Evolutionary conservation across 805 yeast species (phyloP), one percentile per base, ranked within the genome.

Genomic region (Myxozyma mucilagina): DNA sequence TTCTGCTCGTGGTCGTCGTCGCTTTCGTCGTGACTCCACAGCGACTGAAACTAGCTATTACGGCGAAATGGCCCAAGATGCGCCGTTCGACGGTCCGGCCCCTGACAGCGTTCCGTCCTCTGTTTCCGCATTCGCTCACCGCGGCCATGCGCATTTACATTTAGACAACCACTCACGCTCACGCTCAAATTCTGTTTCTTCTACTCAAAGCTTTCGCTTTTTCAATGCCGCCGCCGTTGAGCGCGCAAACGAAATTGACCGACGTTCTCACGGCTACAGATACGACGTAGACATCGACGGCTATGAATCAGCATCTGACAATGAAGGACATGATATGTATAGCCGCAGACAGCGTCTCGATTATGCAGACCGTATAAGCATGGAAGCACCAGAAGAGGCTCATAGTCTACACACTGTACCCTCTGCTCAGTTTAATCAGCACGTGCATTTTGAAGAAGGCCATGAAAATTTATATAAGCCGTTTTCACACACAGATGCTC

Each of bases 181-280:
- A 11, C 59, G 67, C 42, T 63, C 67, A 11, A 36, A 50, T 31
- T 63, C 67, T 16, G 41, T 41, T 45, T 63, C 63, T 3, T 59
- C 65, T 14, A 56, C 57, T 11, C 60, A 60, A 5, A 78, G 85
- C 57, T 93, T 94, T 76, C 82, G 84, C 63, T 93, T 92, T 72
- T 93, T 93, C 74, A 84, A 93, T 10, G 79, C 87, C 3, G 90
- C 88, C 58, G 94, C 90, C 67, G 86, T 93, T 49, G 92, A 87
- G 69, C 79, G 81, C 53, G 97, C 98, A 4, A 72, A 72, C 18
- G 78, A 75, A 38, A 65, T 72, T 39, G 78, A 72, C 55, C 57
- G 57, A 34, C 61, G 55, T 48, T n/a, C 54, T 16, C 70, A 61
- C 70, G 66, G 77, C 68, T 69, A 73, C 59, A 60, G 72, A 59